Base-by-base conservation (phyloP, 495 filamentous ascomycete species). In the Trichoderma erinaceum region DNA sequence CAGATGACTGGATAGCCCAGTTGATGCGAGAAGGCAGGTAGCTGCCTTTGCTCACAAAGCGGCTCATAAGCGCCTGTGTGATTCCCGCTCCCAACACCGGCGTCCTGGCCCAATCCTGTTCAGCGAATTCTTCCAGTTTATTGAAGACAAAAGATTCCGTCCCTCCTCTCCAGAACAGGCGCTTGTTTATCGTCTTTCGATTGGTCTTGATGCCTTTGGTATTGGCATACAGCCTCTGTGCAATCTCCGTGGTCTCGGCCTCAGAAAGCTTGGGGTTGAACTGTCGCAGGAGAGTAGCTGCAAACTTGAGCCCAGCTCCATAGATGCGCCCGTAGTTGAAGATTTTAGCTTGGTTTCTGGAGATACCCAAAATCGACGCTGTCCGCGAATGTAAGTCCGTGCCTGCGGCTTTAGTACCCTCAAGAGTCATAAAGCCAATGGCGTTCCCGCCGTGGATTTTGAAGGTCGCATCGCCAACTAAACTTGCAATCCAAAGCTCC, bases 321-420 rank as follows among this genome's bases (percentile, higher is more conserved):
- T 99, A 99, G 64, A 99, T 99, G 29, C 95, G 91, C 13, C 95
- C 95, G 73, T 98, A 99, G 76, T 98, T 99, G 80, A 99, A 99
- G 5, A 99, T 87, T 75, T 99, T 99, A 23, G 95, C 95, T 75
- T 97, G 88, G 70, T 97, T 96, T 43, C 95, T 86, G 0, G 91
- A 94, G 69, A 98, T 99, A 15, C 92, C 93, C 4, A 99, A 76
- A 66, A 97, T 99, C 18, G 83, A 80, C 2, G 95, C 96, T 44
- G 96, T 99, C 32, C 92, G 90, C 35, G 93, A 97, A 78, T 99
- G 95, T 70, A 98, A 79, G 74, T 99, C 95, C 3, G 95, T 99
- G 15, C 93, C 94, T 18, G 90, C 90, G 13, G 91, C 87, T 76
- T 97, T 98, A 64, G 92, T 94, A 8, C 95, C 95, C 77, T 99